Evolutionary conservation across 106 monocot genomes (phyloP).

Genomic region (Acanthochlamys bracteata): DNA sequence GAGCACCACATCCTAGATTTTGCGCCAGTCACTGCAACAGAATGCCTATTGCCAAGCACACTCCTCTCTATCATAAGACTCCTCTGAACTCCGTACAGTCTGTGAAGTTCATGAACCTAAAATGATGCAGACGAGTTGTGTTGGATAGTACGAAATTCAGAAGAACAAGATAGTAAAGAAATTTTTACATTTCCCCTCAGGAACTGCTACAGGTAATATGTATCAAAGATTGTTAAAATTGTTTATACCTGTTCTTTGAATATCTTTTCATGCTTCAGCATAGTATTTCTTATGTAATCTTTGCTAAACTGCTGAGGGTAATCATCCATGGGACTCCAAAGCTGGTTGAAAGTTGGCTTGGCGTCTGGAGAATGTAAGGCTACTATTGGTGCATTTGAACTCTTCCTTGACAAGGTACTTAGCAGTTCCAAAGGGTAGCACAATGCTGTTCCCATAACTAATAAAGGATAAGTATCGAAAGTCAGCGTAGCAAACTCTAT

Average conservation of each 20-base stretch:
- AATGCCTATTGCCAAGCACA: neutral
- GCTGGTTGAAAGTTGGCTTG: neutral
- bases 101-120: slow-evolving; percentile 18
- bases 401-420: slow-evolving; percentile 5
- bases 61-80: neutral
- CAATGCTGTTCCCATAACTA: slow-evolving; percentile 33
- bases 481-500: neutral
- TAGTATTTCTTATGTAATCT: slow-evolving; percentile 3
- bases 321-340: slow-evolving; percentile 4
- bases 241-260: slow-evolving; percentile 32
- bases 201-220: too few relatives aligned
- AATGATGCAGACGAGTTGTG: neutral
- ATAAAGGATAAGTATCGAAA: neutral
- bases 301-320: neutral
- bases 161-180: too few relatives aligned
- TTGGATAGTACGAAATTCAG: neutral
- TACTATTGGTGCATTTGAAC: neutral
- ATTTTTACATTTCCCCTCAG: too few relatives aligned
- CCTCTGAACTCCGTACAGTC: slow-evolving; percentile 36
- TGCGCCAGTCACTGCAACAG: neutral
- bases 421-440: slow-evolving; percentile 11
- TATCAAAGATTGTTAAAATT: neutral
- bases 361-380: neutral
- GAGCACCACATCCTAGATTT: slow-evolving; percentile 4
- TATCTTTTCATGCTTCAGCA: slow-evolving; percentile 13